Base-by-base conservation (phyloP, 768 basidiomycete genomes). In the Lyophyllum shimeji region DNA sequence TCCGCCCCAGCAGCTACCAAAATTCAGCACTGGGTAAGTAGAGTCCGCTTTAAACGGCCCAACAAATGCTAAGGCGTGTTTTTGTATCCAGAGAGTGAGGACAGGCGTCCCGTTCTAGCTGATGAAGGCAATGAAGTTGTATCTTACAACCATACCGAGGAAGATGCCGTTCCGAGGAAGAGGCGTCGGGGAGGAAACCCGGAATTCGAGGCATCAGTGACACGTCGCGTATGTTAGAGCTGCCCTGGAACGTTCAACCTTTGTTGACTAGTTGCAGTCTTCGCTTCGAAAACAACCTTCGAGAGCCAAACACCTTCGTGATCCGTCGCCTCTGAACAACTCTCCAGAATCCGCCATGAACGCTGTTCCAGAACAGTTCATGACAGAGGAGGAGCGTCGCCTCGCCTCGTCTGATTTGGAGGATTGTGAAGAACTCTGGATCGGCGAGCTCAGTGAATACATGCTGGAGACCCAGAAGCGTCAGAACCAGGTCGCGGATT, bases 341-440 rank as follows among this genome's bases (percentile, higher is more conserved):
- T 37, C 69, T 20, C 55, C 66, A 9, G 63, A 74, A 23, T 54
- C 63, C 15, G 69, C 69, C 42, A 65, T 42, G 63, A 60, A 60
- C 52, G 54, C 45, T 42, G 53, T 67, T 65, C 64, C 69, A 60
- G 52, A 72, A 60, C 51, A 72, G 65, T 61, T 57, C 49, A 59
- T 60, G 6, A 54, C 67, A 46, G 70, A 66, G 33, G 76, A 78
- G 53, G 81, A 83, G 29, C 79, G 78, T 27, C 71, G 73, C 37
- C 72, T 82, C 12, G 70, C 73, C 11, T 89, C 90, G 17, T 92
- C 91, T 20, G 91, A 93, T 76, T 74, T 93, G 58, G 90, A 91
- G 25, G 91, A 92, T 56, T 90, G 85, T 60, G 80, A 82, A 61
- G 90, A 92, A 56, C 66, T 93, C 15, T 93, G 92, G 92, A 71